Base-by-base conservation (phyloP, 2,329 filamentous ascomycete genomes). In the Fusarium sp. region DNA sequence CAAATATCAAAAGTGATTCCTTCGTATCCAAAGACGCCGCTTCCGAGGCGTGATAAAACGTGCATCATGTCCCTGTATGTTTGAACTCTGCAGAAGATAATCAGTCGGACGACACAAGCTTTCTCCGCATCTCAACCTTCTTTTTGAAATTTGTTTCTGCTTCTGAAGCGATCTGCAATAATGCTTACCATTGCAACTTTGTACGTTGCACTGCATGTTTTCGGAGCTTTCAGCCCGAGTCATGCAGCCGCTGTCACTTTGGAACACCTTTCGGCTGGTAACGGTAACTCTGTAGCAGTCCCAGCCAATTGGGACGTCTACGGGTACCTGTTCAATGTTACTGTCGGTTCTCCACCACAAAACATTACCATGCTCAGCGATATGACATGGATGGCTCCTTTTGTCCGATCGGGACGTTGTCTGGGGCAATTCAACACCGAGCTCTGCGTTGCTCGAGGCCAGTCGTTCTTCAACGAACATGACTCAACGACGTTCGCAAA, bases 331-430 rank as follows among this genome's bases (percentile, higher is more conserved):
- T 61, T 61, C 59, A 27, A 61, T 27, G 39, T 38, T 16, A 61
- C 49, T 8, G 33, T 61, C 12, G 49, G 59, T n/a, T 25, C 39
- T 18, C 59, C 59, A 33, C 59, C 59, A 2, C 59, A 61, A n/a
- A 38, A 38, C 6, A 33, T 61, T 8, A 45, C 39, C 16, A 61
- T 61, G 59, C 59, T 61, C 1, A 38, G 59, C 21, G 59, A 61
- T 33, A 61, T 61, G 59, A 56, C 31, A 4, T 61, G 59, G 59
- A 56, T 45, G 59, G 59, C 59, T 21, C 33, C 29, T 25, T 61
- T 61, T 38, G 59, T 61, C 18, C 59, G 59, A 46, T 61, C 59
- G 18, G 49, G 59, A 7, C 49, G 49, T n/a, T 61, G 59, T 19
- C 12, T 61, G 25, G 33, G 14, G 5, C 10, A 45, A 18, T 61